Base-by-base conservation (phyloP, 2,329 filamentous ascomycete species). In the Clonostachys chloroleuca region DNA sequence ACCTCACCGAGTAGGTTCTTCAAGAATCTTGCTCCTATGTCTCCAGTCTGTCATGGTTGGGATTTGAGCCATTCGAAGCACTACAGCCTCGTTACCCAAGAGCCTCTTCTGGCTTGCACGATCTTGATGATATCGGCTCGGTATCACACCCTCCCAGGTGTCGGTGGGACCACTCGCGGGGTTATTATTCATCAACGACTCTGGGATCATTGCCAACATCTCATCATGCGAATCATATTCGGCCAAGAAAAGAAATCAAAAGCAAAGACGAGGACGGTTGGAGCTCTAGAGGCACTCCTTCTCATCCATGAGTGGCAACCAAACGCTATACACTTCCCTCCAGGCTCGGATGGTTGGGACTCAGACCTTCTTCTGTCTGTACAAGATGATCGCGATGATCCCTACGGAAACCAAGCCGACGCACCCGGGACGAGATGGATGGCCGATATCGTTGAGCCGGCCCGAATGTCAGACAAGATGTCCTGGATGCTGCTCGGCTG, bases 401-500 rank as follows among this genome's bases (percentile, higher is more conserved):
- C 24, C 6, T 30, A 30, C 8, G 24, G 24, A 9, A 30, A 30
- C 9, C 24, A 30, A 6, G 36, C 14, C 36, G 36, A 18, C 36
- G 36, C 36, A 12, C 36, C 36, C 12, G 36, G 17, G 2, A 18
- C 17, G 5, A 49, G 55, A 12, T 78, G 75, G 73, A 61, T 75
- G 2, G 69, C 77, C 42, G 76, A 78, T 51, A 76, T 80, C 35
- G 73, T 79, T 39, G 70, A 77, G 39, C 75, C 77, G 3, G 73
- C 77, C 3, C 72, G 72, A 49, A 64, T 74, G 47, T 80, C 74
- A 0, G 77, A 80, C 53, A 70, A 77, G 4, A 81, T 81, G 77
- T 80, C 77, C 1, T 81, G 78, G 78, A 81, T 80, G 72, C 54
- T 80, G 17, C 68, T 81, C 39, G 78, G 78, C 3, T 74, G 72